Conservation (phyloP, 164 flowering plant genomes). For the Tinospora cordifolia region DNA sequence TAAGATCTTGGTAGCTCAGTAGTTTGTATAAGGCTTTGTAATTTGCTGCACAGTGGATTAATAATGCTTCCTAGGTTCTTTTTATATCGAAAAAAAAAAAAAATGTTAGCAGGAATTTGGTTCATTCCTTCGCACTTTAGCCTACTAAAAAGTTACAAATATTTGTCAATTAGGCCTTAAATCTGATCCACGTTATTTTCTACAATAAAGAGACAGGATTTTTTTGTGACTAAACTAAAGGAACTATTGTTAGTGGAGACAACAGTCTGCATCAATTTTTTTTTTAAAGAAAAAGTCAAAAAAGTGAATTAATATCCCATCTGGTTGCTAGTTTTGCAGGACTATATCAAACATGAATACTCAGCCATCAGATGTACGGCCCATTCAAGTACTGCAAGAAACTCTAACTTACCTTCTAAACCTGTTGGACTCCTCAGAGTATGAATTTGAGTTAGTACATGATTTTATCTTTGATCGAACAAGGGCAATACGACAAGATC, state of each 20-base stretch:
- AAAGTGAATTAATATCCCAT: conserved; percentile 9
- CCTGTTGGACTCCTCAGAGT: conserved; percentile 44
- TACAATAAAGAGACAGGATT: neutral
- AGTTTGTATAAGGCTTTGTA: too few species aligned
- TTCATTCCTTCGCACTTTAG: neutral
- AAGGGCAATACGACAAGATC: conserved; percentile 87
- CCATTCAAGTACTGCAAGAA: conserved; percentile 59
- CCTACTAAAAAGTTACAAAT: neutral
- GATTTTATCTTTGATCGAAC: conserved; percentile 88
- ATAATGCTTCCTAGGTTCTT: too few species aligned
- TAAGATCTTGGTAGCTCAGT: too few species aligned
- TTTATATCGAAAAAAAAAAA: too few species aligned
- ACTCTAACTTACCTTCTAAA: conserved; percentile 55
- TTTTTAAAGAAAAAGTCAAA: too few species aligned
- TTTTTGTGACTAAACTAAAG: neutral
- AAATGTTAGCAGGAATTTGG: neutral
- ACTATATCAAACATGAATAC: conserved; percentile 43
- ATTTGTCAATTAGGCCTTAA: neutral
- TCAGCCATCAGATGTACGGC: conserved; percentile 65
- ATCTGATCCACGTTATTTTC: neutral
- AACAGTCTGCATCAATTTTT: neutral
- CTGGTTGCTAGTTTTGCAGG: conserved; percentile 72
- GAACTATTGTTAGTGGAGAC: neutral
- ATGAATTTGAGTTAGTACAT: conserved; percentile 70
- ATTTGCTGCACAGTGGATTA: too few species aligned